A percentile compares a stretch with the other conserved stretches of the same genome.
phyloP scores from a whole-genome alignment of 2,329 filamentous ascomycete species.

The Arthrobotrys pseudoclavata region DNA sequence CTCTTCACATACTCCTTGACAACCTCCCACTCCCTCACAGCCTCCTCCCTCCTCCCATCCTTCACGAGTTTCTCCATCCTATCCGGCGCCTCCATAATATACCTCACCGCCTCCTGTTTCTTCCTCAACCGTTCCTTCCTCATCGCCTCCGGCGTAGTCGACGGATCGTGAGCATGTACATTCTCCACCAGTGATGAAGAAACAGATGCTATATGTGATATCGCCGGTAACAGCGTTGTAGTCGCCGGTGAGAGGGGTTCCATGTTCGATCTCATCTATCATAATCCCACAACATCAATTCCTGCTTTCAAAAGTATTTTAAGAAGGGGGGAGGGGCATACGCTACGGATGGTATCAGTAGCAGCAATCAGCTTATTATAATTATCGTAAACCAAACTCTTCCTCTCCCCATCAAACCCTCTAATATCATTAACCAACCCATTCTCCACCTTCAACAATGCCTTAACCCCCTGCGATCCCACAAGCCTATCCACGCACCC shows the following conservation, averaged over 20 bases:
- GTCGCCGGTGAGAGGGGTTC: slow-evolving; percentile 81
- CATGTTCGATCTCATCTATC: slow-evolving; percentile 82
- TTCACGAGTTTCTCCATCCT: slow-evolving; percentile 73
- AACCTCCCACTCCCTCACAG: slow-evolving; percentile 72
- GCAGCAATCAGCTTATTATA: slow-evolving; percentile 97
- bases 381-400: slow-evolving; percentile 97
- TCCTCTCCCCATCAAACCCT: slow-evolving; percentile 93
- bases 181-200: slow-evolving; percentile 67
- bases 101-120: slow-evolving; percentile 73
- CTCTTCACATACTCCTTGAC: slow-evolving; percentile 70
- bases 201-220: slow-evolving; percentile 77
- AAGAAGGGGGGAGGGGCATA: slow-evolving; percentile 62
- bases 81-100: slow-evolving; percentile 75
- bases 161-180: slow-evolving; percentile 69
- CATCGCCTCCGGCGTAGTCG: slow-evolving; percentile 66
- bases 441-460: slow-evolving; percentile 78
- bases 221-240: slow-evolving; percentile 79
- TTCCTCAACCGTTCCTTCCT: slow-evolving; percentile 63
- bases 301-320: too few species aligned
- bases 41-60: slow-evolving; percentile 74
- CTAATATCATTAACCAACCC: slow-evolving; percentile 80
- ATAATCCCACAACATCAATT: neutral
- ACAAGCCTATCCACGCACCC: slow-evolving; percentile 76
- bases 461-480: slow-evolving; percentile 75
- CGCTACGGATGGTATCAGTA: slow-evolving; percentile 91